Base-by-base conservation (phyloP, 495 filamentous ascomycete species). In the Collariella sp. region DNA sequence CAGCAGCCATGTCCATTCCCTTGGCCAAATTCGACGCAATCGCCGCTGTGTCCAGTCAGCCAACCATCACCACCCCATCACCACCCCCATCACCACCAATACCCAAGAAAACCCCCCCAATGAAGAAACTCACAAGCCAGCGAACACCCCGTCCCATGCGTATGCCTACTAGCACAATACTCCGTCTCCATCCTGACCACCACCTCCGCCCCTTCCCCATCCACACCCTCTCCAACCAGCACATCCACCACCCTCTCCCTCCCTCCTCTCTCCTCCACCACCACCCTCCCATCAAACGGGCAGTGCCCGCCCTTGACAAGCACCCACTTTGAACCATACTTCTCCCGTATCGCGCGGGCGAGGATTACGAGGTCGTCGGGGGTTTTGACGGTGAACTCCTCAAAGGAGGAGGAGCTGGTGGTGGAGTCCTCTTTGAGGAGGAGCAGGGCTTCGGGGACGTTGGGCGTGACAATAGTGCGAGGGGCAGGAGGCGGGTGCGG, bases 101-200 rank as follows among this genome's bases (percentile, higher is more conserved):
- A 15, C 24, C 23, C 42, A 10, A 47, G 33, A 15, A 40, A 41
- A 2, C 7, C n/a, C 2, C 11, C 20, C 38, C 12, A 18, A 29
- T n/a, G n/a, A 26, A 26, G 12, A n/a, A 34, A 69, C 81, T 70
- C 65, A 84, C 85, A 96, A 48, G 93, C 93, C 50, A 98, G 79
- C 13, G 89, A 93, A 62, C 93, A 98, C 18, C 93, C 93, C 7
- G 93, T 98, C 3, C 93, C 93, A 68, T 98, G 93, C 2, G 93
- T 98, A 57, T 93, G 90, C 55, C 76, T 85, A 5, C 84, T 85
- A 2, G 76, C 65, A 20, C 85, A 69, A 62, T 83, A 96, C 2
- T 74, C 75, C 9, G 76, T 85, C 67, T 90, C 81, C 39, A 93
- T 77, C 23, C 82, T 69, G 1, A 78, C 31, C 43, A 60, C 38